These are phyloP conservation scores for Rubia peregrina DNA, from an alignment of 305 asterid genomes.

Conservation along the genomic window DNA sequence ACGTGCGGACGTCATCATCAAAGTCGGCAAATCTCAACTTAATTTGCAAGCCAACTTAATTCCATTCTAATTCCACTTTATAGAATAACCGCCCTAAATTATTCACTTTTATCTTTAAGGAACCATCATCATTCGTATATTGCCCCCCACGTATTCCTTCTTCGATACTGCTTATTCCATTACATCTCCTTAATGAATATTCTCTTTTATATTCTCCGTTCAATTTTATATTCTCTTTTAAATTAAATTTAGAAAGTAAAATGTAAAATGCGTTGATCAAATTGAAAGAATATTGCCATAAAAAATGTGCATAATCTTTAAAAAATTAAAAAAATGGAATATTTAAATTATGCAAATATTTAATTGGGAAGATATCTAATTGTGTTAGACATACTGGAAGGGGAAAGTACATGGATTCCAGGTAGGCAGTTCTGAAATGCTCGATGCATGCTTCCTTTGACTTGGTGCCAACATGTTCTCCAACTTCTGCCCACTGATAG, in stretches of 20 bases:
- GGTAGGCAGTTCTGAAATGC: conserved; percentile 56
- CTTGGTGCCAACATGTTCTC: conserved; percentile 67
- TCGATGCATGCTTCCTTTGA: conserved; percentile 62
- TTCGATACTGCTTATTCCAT: neutral
- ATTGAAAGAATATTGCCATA: too few species aligned
- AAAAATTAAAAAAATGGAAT: too few species aligned
- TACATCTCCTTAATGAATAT: neutral
- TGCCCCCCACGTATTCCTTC: neutral
- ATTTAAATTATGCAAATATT: conserved; percentile 19
- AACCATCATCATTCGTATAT: neutral
- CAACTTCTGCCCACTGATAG: too few species aligned
- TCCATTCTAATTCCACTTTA: neutral
- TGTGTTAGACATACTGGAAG: conserved; percentile 47
- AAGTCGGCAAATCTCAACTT: conserved; percentile 33
- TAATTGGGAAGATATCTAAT: conserved; percentile 12
- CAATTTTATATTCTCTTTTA: too few species aligned
- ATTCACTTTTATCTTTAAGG: neutral
- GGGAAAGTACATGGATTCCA: conserved; percentile 73
- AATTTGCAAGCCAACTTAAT: conserved; percentile 21
- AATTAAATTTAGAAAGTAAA: too few species aligned
- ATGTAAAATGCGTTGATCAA: too few species aligned
- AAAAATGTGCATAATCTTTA: too few species aligned
- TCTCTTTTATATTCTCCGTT: neutral
- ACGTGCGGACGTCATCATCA: conserved; percentile 32
- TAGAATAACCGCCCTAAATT: conserved; percentile 4